Evolutionary conservation across 768 basidiomycete genomes (phyloP).

Genomic region (Rhodotorula toruloides): DNA sequence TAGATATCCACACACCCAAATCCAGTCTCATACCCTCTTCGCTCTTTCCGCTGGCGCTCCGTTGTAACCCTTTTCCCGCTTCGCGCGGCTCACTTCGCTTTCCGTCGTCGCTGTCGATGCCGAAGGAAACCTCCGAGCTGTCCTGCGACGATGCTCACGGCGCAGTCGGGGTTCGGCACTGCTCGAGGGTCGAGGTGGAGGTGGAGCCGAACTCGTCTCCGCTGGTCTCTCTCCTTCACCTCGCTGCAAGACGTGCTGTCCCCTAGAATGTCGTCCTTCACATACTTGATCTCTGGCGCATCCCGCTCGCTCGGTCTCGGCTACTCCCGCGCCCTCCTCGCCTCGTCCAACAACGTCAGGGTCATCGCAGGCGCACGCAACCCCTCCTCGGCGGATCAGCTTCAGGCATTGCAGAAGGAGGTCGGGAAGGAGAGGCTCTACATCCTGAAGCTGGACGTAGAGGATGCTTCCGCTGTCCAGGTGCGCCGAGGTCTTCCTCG

Average conservation of each 20-base stretch:
- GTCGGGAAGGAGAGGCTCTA: constrained; percentile 44
- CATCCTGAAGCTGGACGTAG: constrained; percentile 49
- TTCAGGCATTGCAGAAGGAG: constrained; percentile 22
- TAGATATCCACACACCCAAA: too few relatives aligned
- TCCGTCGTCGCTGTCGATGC: too few relatives aligned
- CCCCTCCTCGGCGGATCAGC: constrained; percentile 30
- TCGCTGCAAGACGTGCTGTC: too few relatives aligned
- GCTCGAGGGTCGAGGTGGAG: too few relatives aligned
- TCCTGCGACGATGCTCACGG: too few relatives aligned
- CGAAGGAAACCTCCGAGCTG: too few relatives aligned
- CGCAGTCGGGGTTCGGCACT: too few relatives aligned
- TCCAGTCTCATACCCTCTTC: too few relatives aligned
- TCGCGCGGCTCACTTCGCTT: too few relatives aligned
- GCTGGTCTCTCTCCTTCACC: neutral
- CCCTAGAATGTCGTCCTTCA: neutral
- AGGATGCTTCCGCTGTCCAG: constrained; percentile 43
- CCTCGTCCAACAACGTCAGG: constrained; percentile 28
- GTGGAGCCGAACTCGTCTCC: too few relatives aligned
- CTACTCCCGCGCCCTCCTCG: constrained; percentile 42
- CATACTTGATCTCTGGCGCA: constrained; percentile 38
- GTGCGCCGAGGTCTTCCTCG: constrained; percentile 35
- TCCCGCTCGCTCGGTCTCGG: constrained; percentile 45
- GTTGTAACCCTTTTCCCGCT: too few relatives aligned
- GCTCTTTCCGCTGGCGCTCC: too few relatives aligned
- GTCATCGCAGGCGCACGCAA: constrained; percentile 46